Base-by-base conservation (phyloP, 148 eudicot genomes). In the Mesembryanthemum crystallinum region DNA sequence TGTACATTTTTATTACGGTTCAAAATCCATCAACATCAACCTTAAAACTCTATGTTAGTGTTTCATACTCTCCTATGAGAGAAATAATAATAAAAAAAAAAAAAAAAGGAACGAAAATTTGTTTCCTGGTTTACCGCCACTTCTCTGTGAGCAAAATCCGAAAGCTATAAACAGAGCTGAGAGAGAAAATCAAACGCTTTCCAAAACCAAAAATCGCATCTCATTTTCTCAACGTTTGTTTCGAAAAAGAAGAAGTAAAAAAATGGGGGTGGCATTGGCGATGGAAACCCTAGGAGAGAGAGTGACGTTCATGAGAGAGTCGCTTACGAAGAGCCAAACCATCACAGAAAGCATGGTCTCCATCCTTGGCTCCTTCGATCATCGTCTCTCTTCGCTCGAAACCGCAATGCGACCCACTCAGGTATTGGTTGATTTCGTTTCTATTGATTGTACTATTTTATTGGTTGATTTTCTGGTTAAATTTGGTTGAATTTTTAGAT, bases 351-450 rank as follows among this genome's bases (percentile, higher is more conserved):
- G 45, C 77, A 89, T 91, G 92, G 88, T 89, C 37, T 32, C 87
- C 78, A 91, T 91, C 68, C 89, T 93, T 32, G 98, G 94, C 42
- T 93, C 98, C 64, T 93, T 93, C 55, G 98, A 93, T 76, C 92
- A 86, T 73, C 98, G 98, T n/a, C 90, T 93, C 58, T 93, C 98
- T 18, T 89, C 96, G 69, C 98, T 93, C 62, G 96, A 91, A 81
- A 88, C 98, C 69, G 98, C 98, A 73, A 93, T 93, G 96, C 96
- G 98, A 11, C 98, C 98, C 37, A 93, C 94, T 33, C 98, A 93
- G 98, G 98, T 77, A 30, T 21, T 21, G 1, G 24, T 60, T 62
- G 21, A 3, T 14, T n/a, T 10, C 29, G 64, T 51, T 42, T 55
- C 25, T 14, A 15, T 62, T 52, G 30, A 2, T 64, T 79, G 8